Percentiles rank a stretch among this genome's conserved stretches.
These are phyloP conservation scores for Trichoderma asperelloides DNA, from an alignment of 495 filamentous ascomycete genomes.

Conservation along the genomic window DNA sequence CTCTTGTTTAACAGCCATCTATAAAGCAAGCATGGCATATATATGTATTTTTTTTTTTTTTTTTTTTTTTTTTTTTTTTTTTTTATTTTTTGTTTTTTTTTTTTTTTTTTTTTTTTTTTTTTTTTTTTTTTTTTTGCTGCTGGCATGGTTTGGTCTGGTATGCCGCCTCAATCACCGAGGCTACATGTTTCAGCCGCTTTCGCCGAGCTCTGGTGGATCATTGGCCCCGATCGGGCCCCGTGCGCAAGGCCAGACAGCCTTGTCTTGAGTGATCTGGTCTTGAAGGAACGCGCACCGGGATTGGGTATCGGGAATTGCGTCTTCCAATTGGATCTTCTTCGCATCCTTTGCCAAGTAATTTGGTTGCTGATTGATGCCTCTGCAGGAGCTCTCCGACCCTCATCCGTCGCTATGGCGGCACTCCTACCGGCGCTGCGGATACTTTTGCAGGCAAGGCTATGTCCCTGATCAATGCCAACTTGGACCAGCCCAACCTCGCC, in stretches of 20 bases:
- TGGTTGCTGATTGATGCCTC: neutral
- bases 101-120: no score
- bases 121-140: no score
- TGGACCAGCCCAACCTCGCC: slow-evolving; percentile 40
- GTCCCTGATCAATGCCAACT: slow-evolving; percentile 33
- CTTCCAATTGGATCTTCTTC: neutral
- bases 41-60: no score
- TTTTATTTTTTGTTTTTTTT: no score
- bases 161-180: no score
- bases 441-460: slow-evolving; percentile 42
- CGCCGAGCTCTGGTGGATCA: neutral
- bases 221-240: neutral
- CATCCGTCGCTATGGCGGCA: slow-evolving; percentile 41
- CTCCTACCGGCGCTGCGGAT: slow-evolving; percentile 35
- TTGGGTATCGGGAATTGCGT: neutral
- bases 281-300: neutral
- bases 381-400: slow-evolving; percentile 37
- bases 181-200: no score
- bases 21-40: no score
- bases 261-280: neutral
- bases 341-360: neutral
- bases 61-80: no score
- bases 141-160: no score
- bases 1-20: no score
- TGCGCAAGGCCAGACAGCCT: neutral